A percentile compares a stretch with the other conserved stretches of the same genome.
These are phyloP conservation scores for Rheum nobile DNA, from an alignment of 148 eudicot genomes.

Conservation along the genomic window DNA sequence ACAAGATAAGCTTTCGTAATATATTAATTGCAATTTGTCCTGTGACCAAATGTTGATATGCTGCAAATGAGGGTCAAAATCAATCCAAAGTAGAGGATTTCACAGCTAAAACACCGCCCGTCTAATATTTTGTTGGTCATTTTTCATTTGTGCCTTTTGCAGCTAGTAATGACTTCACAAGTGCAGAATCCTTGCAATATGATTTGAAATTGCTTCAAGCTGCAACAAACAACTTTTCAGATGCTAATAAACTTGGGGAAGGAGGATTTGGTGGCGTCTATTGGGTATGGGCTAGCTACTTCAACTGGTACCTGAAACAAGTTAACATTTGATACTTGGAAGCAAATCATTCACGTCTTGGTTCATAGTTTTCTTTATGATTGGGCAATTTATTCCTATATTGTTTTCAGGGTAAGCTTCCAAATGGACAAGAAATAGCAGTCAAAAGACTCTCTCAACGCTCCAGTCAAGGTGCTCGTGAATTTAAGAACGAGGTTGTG, in stretches of 20 bases:
- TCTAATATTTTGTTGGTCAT: too few species aligned
- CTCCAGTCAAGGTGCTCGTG: constrained; percentile 8
- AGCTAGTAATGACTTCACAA: constrained; percentile 19
- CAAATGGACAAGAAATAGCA: constrained; percentile 15
- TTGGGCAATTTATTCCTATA: too few species aligned
- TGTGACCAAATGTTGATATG: too few species aligned
- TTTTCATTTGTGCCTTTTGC: too few species aligned
- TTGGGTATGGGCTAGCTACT: constrained; percentile 21
- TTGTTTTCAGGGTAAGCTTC: constrained; percentile 13
- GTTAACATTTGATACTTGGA: background rate
- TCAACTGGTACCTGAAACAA: background rate
- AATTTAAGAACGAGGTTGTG: constrained; percentile 20
- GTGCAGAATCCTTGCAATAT: constrained; percentile 42
- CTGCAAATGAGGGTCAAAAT: too few species aligned
- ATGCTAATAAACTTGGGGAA: constrained; percentile 39
- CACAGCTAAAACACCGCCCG: too few species aligned
- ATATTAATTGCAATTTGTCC: too few species aligned
- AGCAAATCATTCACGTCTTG: too few species aligned
- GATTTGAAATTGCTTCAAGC: constrained; percentile 25
- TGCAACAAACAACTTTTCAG: constrained; percentile 47
- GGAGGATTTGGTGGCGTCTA: constrained; percentile 65
- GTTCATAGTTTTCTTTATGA: too few species aligned
- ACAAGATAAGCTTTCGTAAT: too few species aligned
- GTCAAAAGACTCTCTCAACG: constrained; percentile 14
- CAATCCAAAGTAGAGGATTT: too few species aligned